phyloP scores from a whole-genome alignment of 306 rosid genomes.

The Astragalus membranaceus region DNA sequence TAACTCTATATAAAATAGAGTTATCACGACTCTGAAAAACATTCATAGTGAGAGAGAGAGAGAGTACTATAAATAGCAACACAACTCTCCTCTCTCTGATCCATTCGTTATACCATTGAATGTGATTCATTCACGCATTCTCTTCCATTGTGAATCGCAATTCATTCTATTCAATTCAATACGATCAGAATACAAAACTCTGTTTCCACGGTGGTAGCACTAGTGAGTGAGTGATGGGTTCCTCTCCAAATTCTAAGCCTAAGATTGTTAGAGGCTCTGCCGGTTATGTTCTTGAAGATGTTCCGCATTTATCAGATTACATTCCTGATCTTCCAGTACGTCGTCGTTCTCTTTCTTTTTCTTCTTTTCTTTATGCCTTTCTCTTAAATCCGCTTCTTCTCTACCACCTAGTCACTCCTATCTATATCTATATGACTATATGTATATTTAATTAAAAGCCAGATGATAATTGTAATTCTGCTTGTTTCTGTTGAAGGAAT shows the following conservation, averaged over 20 bases:
- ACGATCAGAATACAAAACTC: not conserved
- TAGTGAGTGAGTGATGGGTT: slow-evolving; percentile 12
- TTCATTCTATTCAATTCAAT: not conserved
- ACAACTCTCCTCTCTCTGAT: not conserved
- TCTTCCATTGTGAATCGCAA: not conserved
- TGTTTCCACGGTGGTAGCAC: not conserved
- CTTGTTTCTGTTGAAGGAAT: too few species aligned
- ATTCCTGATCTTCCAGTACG: slow-evolving; percentile 68
- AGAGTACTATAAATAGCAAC: not conserved
- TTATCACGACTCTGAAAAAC: too few species aligned
- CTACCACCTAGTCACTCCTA: not conserved
- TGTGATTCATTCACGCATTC: not conserved
- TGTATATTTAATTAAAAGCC: too few species aligned
- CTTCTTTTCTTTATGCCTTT: not conserved
- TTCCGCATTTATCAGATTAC: slow-evolving; percentile 76
- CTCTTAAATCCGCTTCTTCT: slow-evolving; percentile 19
- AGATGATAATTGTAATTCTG: too few species aligned
- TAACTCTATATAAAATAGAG: too few species aligned
- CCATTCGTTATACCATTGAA: not conserved
- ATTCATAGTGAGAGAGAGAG: too few species aligned
- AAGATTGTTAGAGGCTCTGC: slow-evolving; percentile 44
- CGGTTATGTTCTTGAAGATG: slow-evolving; percentile 78
- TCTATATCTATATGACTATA: not conserved
- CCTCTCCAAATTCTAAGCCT: slow-evolving; percentile 26
- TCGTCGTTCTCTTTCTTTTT: not conserved